Conservation (phyloP, 331 rosid genomes). For the Ulmus americana region DNA sequence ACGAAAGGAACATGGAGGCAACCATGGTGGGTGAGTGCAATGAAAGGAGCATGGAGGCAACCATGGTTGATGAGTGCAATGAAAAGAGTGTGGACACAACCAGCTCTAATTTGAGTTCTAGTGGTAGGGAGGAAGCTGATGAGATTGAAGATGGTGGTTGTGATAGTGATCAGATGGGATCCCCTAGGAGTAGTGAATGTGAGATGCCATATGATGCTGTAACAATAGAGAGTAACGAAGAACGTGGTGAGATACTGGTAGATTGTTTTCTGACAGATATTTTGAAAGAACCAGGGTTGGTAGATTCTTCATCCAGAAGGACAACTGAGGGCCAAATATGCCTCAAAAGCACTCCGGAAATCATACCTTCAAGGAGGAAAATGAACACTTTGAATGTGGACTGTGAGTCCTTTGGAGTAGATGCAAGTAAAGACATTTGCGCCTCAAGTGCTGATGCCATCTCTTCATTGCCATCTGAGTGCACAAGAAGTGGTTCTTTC, state of each 20-base stretch:
- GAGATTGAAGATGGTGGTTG: conserved; percentile 17
- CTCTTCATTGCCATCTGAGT: conserved; percentile 25
- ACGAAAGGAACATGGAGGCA: conserved; percentile 16
- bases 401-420: conserved; percentile 31
- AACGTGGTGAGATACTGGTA: conserved; percentile 23
- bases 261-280: conserved; percentile 27
- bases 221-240: conserved; percentile 22
- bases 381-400: conserved; percentile 29
- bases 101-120: conserved; percentile 13
- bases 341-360: conserved; percentile 26
- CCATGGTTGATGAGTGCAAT: conserved; percentile 21
- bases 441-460: conserved; percentile 25
- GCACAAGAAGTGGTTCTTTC: conserved; percentile 21
- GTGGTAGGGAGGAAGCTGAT: neutral
- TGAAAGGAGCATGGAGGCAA: conserved; percentile 17
- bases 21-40: conserved; percentile 21
- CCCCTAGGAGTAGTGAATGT: conserved; percentile 8
- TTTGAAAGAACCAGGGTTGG: conserved; percentile 16
- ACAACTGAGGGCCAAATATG: conserved; percentile 16
- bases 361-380: conserved; percentile 43
- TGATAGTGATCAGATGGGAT: neutral
- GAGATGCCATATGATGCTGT: conserved; percentile 7
- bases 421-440: conserved; percentile 31
- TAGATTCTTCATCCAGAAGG: conserved; percentile 19
- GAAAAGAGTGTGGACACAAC: conserved; percentile 21